Conservation (phyloP, 495 filamentous ascomycete species). For the Immersiella caudata region DNA sequence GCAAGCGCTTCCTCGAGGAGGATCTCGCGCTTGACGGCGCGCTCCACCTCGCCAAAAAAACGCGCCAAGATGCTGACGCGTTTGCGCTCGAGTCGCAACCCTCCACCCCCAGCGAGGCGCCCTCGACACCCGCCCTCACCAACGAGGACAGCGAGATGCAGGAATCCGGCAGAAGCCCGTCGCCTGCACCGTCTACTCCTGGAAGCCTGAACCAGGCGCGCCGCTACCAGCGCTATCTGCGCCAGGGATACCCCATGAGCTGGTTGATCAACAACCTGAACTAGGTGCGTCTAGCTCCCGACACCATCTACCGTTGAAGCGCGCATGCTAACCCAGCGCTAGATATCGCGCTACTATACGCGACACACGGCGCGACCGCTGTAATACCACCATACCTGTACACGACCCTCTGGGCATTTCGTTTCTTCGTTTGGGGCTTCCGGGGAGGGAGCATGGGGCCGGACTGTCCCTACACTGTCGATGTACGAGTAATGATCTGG, state of each 20-base stretch:
- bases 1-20: constrained; percentile 13
- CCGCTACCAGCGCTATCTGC: constrained; percentile 9
- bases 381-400: background rate
- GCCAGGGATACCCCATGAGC: constrained; percentile 7
- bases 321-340: background rate
- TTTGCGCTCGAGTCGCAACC: background rate
- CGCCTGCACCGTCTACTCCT: constrained; percentile 1
- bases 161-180: background rate
- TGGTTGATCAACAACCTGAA: constrained; percentile 6
- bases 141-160: constrained; percentile 11
- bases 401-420: background rate
- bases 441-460: background rate
- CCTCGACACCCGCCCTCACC: background rate
- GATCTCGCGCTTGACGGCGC: constrained; percentile 1
- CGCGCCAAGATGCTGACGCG: constrained; percentile 7
- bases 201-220: constrained; percentile 11
- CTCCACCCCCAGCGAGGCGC: constrained; percentile 6
- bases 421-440: background rate
- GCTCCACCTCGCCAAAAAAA: constrained; percentile 7
- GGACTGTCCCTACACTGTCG: background rate
- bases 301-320: background rate
- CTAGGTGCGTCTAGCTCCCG: background rate
- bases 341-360: background rate
- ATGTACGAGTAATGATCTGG: constrained; percentile 1
- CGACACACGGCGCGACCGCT: background rate